Conservation (phyloP, 306 rosid species). For the Dryas alaskensis region DNA sequence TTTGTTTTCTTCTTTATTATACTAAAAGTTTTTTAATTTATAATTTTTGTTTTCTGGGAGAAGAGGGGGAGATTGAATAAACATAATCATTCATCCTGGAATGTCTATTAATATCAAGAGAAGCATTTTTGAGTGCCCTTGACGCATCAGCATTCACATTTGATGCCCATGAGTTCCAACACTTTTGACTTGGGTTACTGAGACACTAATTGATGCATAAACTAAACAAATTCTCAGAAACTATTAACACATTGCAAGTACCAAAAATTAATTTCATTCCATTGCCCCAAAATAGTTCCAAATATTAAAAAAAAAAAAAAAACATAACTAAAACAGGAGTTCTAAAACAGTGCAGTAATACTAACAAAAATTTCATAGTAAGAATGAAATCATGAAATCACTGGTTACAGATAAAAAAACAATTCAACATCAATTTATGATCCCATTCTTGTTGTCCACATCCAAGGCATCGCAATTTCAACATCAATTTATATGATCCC, state of each 20-base stretch:
- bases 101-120: too few relatives aligned
- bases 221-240: too few relatives aligned
- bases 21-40: too few relatives aligned
- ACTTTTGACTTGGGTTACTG: too few relatives aligned
- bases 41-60: background rate
- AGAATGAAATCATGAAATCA: conserved; percentile 7
- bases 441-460: conserved; percentile 91
- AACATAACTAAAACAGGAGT: conserved; percentile 18
- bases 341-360: conserved; percentile 25
- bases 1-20: too few relatives aligned
- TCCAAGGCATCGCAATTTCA: conserved; percentile 73
- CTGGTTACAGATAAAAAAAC: conserved; percentile 18
- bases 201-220: too few relatives aligned
- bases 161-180: too few relatives aligned
- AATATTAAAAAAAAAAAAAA: conserved; percentile 17
- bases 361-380: conserved; percentile 46
- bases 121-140: too few relatives aligned
- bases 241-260: background rate
- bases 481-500: conserved; percentile 63
- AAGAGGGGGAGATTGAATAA: background rate
- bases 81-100: too few relatives aligned
- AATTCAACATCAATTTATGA: conserved; percentile 37
- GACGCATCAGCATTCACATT: too few relatives aligned
- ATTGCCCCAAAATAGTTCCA: conserved; percentile 17
- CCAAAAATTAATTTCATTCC: conserved; percentile 13